phyloP scores from a whole-genome alignment of 768 basidiomycete genomes.

The Trametes gibbosa region DNA sequence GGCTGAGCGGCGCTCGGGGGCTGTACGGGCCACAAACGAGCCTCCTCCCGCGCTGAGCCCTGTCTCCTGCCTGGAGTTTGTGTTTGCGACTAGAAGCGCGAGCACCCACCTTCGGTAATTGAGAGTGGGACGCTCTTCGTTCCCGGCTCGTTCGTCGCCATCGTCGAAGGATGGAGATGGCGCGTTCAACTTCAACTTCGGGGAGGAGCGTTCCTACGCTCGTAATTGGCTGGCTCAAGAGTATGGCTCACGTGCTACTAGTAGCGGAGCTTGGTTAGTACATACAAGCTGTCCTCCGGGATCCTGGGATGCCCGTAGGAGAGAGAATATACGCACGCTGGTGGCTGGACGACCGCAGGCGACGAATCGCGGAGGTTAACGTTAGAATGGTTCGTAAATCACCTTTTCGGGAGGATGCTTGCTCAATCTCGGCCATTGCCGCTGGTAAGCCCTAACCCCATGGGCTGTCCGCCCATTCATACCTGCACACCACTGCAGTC shows the following conservation, averaged over 20 bases:
- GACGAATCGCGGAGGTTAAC: not conserved
- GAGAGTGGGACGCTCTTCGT: constrained; percentile 40
- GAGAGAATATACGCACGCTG: too few species aligned
- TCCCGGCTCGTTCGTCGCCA: constrained; percentile 29
- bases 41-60: not conserved
- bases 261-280: not conserved
- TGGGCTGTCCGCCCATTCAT: not conserved
- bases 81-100: too few species aligned
- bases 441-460: constrained; percentile 12
- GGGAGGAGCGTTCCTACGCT: not conserved
- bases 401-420: constrained; percentile 18
- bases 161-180: not conserved
- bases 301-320: not conserved
- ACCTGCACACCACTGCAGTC: not conserved
- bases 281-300: not conserved
- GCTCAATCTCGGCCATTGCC: constrained; percentile 20
- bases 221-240: not conserved
- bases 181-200: not conserved
- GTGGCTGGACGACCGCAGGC: not conserved
- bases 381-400: constrained; percentile 4
- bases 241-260: not conserved
- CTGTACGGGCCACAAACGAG: not conserved
- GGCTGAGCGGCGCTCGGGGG: constrained; percentile 4
- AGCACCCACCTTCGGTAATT: constrained; percentile 59
- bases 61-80: not conserved